Evolutionary conservation across 2,329 filamentous ascomycete species (phyloP).

Genomic region (Fusarium sp.): DNA sequence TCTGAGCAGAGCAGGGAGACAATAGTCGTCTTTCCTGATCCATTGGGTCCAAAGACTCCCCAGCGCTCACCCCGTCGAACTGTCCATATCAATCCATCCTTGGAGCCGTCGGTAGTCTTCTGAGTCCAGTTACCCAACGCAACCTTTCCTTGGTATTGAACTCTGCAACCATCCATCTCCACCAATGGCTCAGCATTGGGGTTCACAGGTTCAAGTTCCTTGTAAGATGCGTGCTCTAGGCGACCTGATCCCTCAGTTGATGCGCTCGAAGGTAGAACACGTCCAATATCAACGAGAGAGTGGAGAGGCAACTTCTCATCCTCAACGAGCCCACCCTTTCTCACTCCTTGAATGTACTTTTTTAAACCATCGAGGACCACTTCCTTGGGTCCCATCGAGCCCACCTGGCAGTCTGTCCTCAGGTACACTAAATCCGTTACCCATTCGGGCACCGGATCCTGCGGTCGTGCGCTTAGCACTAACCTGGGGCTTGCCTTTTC

Average conservation of each 20-base stretch:
- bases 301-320: conserved; percentile 62
- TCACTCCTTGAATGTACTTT: conserved; percentile 60
- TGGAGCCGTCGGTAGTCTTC: conserved; percentile 59
- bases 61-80: conserved; percentile 87
- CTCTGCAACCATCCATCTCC: conserved; percentile 86
- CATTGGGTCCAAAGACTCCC: conserved; percentile 94
- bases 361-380: conserved; percentile 68
- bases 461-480: conserved; percentile 82
- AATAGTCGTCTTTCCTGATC: conserved; percentile 94
- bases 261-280: conserved; percentile 50
- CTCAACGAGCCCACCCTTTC: conserved; percentile 56
- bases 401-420: conserved; percentile 73
- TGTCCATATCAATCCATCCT: conserved; percentile 81
- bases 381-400: conserved; percentile 73
- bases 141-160: conserved; percentile 81
- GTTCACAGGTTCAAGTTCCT: conserved; percentile 38
- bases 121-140: conserved; percentile 86
- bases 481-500: conserved; percentile 75
- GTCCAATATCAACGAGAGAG: conserved; percentile 63
- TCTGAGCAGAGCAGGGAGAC: conserved; percentile 94
- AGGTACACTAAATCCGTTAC: conserved; percentile 86
- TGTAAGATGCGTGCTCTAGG: conserved; percentile 14
- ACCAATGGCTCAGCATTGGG: conserved; percentile 75
- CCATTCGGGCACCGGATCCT: conserved; percentile 91
- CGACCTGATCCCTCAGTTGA: conserved; percentile 13